phyloP scores from a whole-genome alignment of 106 monocot species.

The Hemerocallis citrina region DNA sequence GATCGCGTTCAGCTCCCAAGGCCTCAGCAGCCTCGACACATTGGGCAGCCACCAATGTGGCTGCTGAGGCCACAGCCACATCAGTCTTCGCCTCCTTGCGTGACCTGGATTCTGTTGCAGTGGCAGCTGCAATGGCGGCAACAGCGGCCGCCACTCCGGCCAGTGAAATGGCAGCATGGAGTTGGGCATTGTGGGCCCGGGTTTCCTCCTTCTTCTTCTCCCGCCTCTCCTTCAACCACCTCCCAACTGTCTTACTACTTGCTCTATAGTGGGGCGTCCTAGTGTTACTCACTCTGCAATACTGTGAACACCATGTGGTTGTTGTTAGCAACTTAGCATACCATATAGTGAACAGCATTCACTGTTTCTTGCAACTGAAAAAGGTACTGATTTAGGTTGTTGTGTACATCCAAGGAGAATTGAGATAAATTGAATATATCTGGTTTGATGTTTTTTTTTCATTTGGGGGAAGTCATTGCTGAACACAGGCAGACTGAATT shows the following conservation, averaged over 20 bases:
- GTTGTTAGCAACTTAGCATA: not conserved
- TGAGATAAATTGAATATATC: too few species aligned
- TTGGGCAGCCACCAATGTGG: slow-evolving; percentile 66
- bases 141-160: slow-evolving; percentile 45
- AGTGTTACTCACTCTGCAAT: slow-evolving; percentile 10
- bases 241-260: slow-evolving; percentile 43
- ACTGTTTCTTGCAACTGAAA: too few species aligned
- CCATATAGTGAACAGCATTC: not conserved
- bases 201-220: slow-evolving; percentile 86
- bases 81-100: slow-evolving; percentile 39
- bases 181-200: slow-evolving; percentile 72
- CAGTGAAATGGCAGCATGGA: slow-evolving; percentile 68
- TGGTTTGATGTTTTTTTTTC: too few species aligned
- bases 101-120: slow-evolving; percentile 17
- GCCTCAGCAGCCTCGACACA: slow-evolving; percentile 67
- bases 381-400: too few species aligned
- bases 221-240: slow-evolving; percentile 74
- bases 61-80: slow-evolving; percentile 65
- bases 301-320: not conserved
- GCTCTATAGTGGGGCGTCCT: slow-evolving; percentile 22
- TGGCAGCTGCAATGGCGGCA: slow-evolving; percentile 30
- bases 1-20: slow-evolving; percentile 62
- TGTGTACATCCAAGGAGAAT: too few species aligned
- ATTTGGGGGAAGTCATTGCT: too few species aligned
- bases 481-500: too few species aligned